Percentiles rank a stretch among this genome's conserved stretches.
phyloP scores from a whole-genome alignment of 2,329 filamentous ascomycete species.

The Aspergillus awamori region DNA sequence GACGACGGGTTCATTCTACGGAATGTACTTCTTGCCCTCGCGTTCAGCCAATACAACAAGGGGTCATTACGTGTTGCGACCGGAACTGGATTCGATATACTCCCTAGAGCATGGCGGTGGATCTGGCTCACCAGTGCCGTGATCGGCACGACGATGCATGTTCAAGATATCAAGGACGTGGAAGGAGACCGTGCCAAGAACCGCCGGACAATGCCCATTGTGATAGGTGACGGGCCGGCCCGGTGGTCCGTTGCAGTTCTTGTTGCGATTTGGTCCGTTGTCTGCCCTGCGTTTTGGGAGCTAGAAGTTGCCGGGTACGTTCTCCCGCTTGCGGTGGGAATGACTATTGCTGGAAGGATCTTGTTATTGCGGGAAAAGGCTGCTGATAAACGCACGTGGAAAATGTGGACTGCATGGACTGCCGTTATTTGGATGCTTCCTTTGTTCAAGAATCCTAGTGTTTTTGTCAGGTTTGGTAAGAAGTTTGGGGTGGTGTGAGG shows the following conservation, averaged over 20 bases:
- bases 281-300: background rate
- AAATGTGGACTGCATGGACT: constrained; percentile 3
- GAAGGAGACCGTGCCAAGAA: constrained; percentile 30
- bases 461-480: background rate
- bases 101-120: background rate
- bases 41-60: background rate
- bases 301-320: background rate
- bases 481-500: background rate
- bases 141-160: constrained; percentile 41
- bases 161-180: constrained; percentile 43
- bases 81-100: background rate
- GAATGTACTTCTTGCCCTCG: constrained; percentile 21
- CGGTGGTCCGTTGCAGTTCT: background rate
- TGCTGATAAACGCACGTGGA: background rate
- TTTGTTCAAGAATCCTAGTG: background rate
- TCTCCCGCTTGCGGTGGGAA: background rate
- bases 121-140: constrained; percentile 11
- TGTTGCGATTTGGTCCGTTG: background rate
- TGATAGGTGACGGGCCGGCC: background rate
- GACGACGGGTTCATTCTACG: constrained; percentile 20
- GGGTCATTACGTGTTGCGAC: background rate
- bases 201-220: constrained; percentile 18
- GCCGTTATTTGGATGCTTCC: constrained; percentile 2
- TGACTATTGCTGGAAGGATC: background rate
- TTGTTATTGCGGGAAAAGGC: background rate